These are phyloP conservation scores for Lithohypha guttulata DNA, from an alignment of 2,329 filamentous ascomycete species.

Conservation along the genomic window DNA sequence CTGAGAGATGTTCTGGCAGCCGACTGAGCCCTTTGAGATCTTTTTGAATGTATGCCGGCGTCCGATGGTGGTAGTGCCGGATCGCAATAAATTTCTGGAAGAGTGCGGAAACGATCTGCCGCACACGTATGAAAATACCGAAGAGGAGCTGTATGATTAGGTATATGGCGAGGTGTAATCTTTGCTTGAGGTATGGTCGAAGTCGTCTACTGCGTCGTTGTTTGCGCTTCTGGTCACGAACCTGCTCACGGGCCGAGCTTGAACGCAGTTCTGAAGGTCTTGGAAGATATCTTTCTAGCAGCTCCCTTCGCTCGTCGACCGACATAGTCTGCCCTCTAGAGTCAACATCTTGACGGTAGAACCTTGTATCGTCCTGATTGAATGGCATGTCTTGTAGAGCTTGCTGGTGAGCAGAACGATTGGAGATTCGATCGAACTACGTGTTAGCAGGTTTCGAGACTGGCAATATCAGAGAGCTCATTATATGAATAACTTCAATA, in stretches of 20 bases:
- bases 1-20: slow-evolving; percentile 75
- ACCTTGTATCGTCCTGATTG: slow-evolving; percentile 20
- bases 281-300: slow-evolving; percentile 44
- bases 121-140: slow-evolving; percentile 73
- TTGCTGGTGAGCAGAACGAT: too few relatives aligned
- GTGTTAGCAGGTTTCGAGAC: too few relatives aligned
- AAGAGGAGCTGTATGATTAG: slow-evolving; percentile 60
- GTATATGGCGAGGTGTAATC: slow-evolving; percentile 35
- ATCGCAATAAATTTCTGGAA: slow-evolving; percentile 68
- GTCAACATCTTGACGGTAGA: slow-evolving; percentile 31
- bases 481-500: too few relatives aligned
- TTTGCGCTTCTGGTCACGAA: slow-evolving; percentile 5
- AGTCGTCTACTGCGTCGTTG: slow-evolving; percentile 25
- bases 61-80: slow-evolving; percentile 89
- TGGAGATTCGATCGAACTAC: too few relatives aligned
- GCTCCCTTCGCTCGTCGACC: slow-evolving; percentile 38
- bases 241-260: slow-evolving; percentile 14
- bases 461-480: too few relatives aligned
- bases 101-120: slow-evolving; percentile 68
- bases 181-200: slow-evolving; percentile 34
- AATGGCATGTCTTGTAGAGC: slow-evolving; percentile 13
- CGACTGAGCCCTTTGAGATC: slow-evolving; percentile 67
- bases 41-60: slow-evolving; percentile 79
- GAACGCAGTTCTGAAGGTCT: slow-evolving; percentile 25
- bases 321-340: slow-evolving; percentile 33